phyloP scores from a whole-genome alignment of 257 asterid genomes.

The Buddleja alternifolia region DNA sequence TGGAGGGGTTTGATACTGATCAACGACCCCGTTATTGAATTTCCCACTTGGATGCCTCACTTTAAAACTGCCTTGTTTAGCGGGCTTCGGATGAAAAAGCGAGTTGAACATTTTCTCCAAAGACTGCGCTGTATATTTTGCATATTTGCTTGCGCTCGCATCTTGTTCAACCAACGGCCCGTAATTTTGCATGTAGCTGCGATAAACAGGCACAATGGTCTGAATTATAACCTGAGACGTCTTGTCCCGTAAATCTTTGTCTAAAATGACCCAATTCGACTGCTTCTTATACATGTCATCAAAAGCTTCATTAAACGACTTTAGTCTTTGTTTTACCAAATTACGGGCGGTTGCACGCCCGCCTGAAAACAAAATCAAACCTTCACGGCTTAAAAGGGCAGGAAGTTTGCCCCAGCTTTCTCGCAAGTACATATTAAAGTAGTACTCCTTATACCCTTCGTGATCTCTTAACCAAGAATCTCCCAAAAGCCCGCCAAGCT shows the following conservation, averaged over 20 bases:
- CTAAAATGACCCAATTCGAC: conserved; percentile 57
- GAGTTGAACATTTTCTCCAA: conserved; percentile 72
- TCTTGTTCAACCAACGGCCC: conserved; percentile 92
- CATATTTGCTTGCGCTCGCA: conserved; percentile 66
- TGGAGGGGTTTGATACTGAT: conserved; percentile 53
- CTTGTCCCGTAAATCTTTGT: conserved; percentile 71
- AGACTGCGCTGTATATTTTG: conserved; percentile 68
- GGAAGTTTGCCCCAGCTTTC: conserved; percentile 97
- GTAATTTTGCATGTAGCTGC: conserved; percentile 93
- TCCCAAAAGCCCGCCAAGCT: conserved; percentile 68
- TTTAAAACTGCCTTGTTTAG: conserved; percentile 75
- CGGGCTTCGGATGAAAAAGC: conserved; percentile 61
- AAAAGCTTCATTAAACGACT: conserved; percentile 74
- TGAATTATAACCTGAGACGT: conserved; percentile 58
- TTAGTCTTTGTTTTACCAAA: conserved; percentile 76
- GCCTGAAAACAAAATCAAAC: conserved; percentile 81
- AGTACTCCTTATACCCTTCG: conserved; percentile 59
- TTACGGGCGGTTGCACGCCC: conserved; percentile 88
- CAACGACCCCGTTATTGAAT: conserved; percentile 48
- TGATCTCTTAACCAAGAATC: conserved; percentile 71
- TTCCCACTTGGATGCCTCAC: conserved; percentile 63
- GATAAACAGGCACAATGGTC: conserved; percentile 81
- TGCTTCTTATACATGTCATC: conserved; percentile 77
- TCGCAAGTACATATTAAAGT: conserved; percentile 42
- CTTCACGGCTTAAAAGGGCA: conserved; percentile 76